A percentile compares a stretch with the other conserved stretches of the same genome.
These are phyloP conservation scores for Gentiana straminea DNA, from an alignment of 257 asterid genomes.

Conservation along the genomic window DNA sequence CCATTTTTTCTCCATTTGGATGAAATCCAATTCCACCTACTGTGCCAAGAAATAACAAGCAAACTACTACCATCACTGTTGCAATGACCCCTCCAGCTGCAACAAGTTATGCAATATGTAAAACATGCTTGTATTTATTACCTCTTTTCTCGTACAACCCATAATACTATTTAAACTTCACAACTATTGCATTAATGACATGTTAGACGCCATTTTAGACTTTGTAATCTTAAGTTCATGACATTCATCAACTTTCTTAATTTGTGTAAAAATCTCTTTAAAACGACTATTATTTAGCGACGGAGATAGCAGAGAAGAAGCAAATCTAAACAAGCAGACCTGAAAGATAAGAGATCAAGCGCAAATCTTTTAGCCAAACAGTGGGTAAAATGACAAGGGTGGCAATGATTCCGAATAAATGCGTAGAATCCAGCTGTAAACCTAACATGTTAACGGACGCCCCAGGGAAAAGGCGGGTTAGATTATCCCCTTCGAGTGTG, in stretches of 20 bases:
- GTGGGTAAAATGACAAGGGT: conserved; percentile 62
- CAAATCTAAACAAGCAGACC: conserved; percentile 22
- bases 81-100: conserved; percentile 76
- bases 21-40: conserved; percentile 39
- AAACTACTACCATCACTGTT: conserved; percentile 39
- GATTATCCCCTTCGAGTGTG: conserved; percentile 79
- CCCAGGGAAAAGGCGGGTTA: conserved; percentile 61
- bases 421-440: conserved; percentile 49
- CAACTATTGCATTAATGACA: no score
- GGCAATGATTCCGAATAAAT: conserved; percentile 43
- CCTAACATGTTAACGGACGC: conserved; percentile 40
- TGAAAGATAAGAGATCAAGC: conserved; percentile 70
- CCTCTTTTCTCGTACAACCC: background rate
- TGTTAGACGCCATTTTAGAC: no score
- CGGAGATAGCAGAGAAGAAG: background rate
- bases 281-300: no score
- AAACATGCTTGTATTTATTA: background rate
- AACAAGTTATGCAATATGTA: background rate
- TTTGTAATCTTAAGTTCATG: no score
- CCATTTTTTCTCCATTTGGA: conserved; percentile 24
- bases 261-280: no score
- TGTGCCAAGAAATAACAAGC: conserved; percentile 45
- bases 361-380: conserved; percentile 73
- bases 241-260: no score
- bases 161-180: no score